Evolutionary conservation across 139 green algal species (phyloP).

Genomic region (Coccomyxa sp.): DNA sequence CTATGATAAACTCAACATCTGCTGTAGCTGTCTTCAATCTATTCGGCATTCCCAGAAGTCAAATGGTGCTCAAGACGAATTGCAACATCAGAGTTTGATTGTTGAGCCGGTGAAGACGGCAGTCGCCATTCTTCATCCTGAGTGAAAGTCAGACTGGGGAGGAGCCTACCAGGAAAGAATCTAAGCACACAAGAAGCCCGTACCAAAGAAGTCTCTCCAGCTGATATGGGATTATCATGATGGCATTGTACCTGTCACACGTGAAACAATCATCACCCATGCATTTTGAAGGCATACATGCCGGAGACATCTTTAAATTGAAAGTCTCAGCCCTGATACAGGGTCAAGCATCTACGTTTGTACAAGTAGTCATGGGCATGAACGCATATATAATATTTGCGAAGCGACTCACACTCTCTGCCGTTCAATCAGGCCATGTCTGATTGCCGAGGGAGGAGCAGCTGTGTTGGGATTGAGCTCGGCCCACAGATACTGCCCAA

Average conservation of each 20-base stretch:
- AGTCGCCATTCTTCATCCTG: too few species aligned
- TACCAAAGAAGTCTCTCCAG: slow-evolving; percentile 81
- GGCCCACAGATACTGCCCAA: not conserved
- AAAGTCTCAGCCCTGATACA: not conserved
- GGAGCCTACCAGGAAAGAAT: slow-evolving; percentile 64
- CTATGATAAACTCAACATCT: not conserved
- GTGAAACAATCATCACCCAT: not conserved
- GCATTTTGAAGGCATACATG: not conserved
- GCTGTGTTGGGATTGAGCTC: not conserved
- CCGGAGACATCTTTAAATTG: not conserved
- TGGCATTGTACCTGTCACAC: slow-evolving; percentile 79
- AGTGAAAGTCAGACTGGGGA: too few species aligned
- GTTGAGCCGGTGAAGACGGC: too few species aligned
- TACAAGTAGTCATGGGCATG: not conserved
- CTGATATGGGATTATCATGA: slow-evolving; percentile 82
- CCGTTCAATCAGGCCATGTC: not conserved
- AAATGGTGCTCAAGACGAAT: too few species aligned
- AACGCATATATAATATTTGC: not conserved
- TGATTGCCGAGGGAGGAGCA: not conserved
- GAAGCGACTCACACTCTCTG: not conserved
- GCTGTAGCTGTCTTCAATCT: too few species aligned
- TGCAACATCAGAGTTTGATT: too few species aligned
- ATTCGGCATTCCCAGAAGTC: too few species aligned
- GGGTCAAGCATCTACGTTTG: too few species aligned
- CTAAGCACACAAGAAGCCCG: slow-evolving; percentile 62